Conservation (phyloP, 345 rosid species). For the Hibiscus syriacus region DNA sequence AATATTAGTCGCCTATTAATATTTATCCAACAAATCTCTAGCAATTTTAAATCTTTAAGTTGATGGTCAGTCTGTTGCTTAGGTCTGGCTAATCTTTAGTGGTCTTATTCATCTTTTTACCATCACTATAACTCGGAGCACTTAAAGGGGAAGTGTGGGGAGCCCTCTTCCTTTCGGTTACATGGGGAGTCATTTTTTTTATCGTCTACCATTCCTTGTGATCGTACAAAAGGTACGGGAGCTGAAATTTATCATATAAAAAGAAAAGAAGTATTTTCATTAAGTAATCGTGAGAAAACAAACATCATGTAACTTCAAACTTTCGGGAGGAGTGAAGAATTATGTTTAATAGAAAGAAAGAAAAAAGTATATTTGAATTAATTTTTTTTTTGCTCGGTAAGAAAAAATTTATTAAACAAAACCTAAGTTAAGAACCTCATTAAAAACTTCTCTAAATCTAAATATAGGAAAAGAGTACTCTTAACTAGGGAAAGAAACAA, state of each 20-base stretch:
- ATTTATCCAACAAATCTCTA: too few relatives aligned
- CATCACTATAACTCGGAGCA: not conserved
- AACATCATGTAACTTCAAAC: not conserved
- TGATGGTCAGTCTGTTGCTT: conserved; percentile 26
- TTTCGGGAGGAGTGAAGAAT: not conserved
- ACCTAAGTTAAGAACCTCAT: too few relatives aligned
- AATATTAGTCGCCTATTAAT: too few relatives aligned
- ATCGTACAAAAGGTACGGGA: not conserved
- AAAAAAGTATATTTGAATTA: not conserved
- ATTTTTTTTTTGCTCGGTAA: too few relatives aligned
- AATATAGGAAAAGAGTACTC: too few relatives aligned
- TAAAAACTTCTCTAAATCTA: too few relatives aligned
- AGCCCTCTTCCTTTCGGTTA: too few relatives aligned
- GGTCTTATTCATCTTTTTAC: not conserved
- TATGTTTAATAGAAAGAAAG: not conserved
- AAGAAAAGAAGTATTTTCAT: not conserved
- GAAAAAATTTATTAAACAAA: too few relatives aligned
- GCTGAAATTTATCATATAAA: not conserved
- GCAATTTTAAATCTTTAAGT: conserved; percentile 17
- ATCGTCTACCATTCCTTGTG: not conserved
- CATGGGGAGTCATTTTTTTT: not conserved
- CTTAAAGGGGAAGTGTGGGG: not conserved
- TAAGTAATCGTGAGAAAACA: not conserved
- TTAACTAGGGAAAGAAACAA: too few relatives aligned
- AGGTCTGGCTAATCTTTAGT: not conserved